Percentiles rank a stretch among this genome's conserved stretches.
Evolutionary conservation across 2,329 filamentous ascomycete genomes (phyloP).

Genomic region (Rhinocladiella similis): DNA sequence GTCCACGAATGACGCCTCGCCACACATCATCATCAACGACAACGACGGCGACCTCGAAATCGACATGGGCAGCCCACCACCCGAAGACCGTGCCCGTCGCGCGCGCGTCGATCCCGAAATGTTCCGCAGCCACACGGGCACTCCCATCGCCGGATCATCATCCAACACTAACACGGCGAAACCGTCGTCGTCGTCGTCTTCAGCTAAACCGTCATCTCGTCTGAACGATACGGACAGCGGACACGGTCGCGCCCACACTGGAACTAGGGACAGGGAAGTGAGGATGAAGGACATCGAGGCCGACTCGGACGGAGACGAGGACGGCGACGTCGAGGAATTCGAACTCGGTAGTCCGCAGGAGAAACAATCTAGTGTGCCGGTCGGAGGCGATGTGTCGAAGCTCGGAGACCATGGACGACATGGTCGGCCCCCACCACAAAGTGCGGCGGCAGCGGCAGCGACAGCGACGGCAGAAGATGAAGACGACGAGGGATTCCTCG

Average conservation of each 20-base stretch:
- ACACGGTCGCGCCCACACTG: not conserved
- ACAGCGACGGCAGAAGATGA: slow-evolving; percentile 31
- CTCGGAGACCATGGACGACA: slow-evolving; percentile 5
- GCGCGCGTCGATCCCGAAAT: slow-evolving; percentile 22
- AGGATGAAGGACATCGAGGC: slow-evolving; percentile 40
- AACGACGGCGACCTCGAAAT: slow-evolving; percentile 46
- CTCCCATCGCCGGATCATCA: slow-evolving; percentile 15
- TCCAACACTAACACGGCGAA: not conserved
- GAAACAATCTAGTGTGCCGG: slow-evolving; percentile 6
- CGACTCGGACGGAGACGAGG: slow-evolving; percentile 34
- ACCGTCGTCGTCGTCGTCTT: no score
- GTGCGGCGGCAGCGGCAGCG: not conserved
- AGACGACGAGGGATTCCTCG: slow-evolving; percentile 54
- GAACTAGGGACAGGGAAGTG: slow-evolving; percentile 20
- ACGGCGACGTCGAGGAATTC: slow-evolving; percentile 50
- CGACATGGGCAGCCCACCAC: slow-evolving; percentile 49
- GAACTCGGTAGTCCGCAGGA: slow-evolving; percentile 23
- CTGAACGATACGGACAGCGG: no score
- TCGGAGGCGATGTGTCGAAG: slow-evolving; percentile 10
- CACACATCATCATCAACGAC: slow-evolving; percentile 46
- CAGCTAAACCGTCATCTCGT: not conserved
- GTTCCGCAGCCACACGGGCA: slow-evolving; percentile 26
- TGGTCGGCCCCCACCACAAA: not conserved
- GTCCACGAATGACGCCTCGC: slow-evolving; percentile 23
- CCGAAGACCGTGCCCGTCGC: slow-evolving; percentile 32